phyloP scores from a whole-genome alignment of 208 protist genomes.

The Acanthamoeba triangularis region DNA sequence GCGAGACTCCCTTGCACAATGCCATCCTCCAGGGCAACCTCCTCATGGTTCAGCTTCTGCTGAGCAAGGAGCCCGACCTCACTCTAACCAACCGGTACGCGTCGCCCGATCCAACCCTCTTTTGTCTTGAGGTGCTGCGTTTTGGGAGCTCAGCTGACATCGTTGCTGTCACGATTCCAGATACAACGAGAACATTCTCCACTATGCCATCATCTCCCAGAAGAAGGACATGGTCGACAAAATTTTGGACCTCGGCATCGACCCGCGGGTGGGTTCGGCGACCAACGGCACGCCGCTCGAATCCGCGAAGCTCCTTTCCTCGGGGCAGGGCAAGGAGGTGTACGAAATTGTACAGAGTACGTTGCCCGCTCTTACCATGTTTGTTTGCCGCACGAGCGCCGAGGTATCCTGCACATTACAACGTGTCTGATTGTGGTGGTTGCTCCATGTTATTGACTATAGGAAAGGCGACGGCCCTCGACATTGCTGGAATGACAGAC shows the following conservation, averaged over 20 bases:
- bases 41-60: background rate
- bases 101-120: background rate
- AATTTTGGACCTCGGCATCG: slow-evolving; percentile 50
- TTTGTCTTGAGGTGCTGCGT: background rate
- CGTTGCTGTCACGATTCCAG: background rate
- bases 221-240: slow-evolving; percentile 41
- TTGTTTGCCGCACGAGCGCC: background rate
- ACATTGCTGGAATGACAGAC: slow-evolving; percentile 23
- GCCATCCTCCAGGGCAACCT: slow-evolving; percentile 3
- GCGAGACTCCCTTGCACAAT: slow-evolving; percentile 37
- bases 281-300: slow-evolving; percentile 42
- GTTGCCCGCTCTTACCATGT: background rate
- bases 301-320: slow-evolving; percentile 15
- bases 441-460: background rate
- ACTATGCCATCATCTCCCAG: slow-evolving; percentile 17
- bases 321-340: background rate
- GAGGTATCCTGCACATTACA: background rate
- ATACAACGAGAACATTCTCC: slow-evolving; percentile 8
- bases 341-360: slow-evolving; percentile 32
- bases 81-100: background rate
- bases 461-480: slow-evolving; percentile 24
- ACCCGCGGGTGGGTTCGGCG: background rate
- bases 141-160: background rate
- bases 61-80: background rate
- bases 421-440: background rate